Evolutionary conservation across 2,329 filamentous ascomycete genomes (phyloP), one percentile per base, ranked within the genome.

Genomic region (Penicillium sp.): DNA sequence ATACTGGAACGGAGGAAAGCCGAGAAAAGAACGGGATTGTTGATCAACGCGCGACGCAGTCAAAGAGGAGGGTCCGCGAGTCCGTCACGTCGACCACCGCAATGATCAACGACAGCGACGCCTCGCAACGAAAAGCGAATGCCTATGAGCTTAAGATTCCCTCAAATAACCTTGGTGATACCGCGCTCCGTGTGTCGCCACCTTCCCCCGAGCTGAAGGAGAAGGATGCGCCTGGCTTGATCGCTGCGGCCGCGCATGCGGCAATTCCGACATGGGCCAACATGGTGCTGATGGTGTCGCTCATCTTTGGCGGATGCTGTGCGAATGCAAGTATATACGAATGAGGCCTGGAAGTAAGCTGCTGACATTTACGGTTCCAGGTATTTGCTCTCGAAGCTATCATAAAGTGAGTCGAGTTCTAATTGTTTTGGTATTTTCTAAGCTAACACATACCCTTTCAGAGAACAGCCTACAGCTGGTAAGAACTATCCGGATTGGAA

Each of bases 341-440:
- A 42, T 37, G 15, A 48, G 32, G 41, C 41, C 50, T 48, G 55
- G 33, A 35, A 29, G 18, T 9, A 8, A 10, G 42, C 57, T 59
- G 63, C 57, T 61, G 67, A 57, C 29, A 24, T 27, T 37, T 28
- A 9, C 24, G 12, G 27, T 8, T 28, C 8, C 55, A 95, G 85
- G 89, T 96, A n/a, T 97, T 95, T 72, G 89, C 92, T 35, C 79
- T 98, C 49, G 93, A 98, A 72, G 88, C 89, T 41, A 95, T 97
- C 62, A 84, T 98, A 66, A 95, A 93, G 88, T 93, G 75, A 81
- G 84, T 75, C 23, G 28, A 6, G 15, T n/a, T 31, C n/a, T 28
- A 13, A 35, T 12, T 12, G 15, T 12, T 7, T 3, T 20, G 15
- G 4, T 20, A 12, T 20, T 10, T 18, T 7, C 32, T 9, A 13